Base-by-base conservation (phyloP, 139 green algal genomes). In the Tetradesmus obliquus region DNA sequence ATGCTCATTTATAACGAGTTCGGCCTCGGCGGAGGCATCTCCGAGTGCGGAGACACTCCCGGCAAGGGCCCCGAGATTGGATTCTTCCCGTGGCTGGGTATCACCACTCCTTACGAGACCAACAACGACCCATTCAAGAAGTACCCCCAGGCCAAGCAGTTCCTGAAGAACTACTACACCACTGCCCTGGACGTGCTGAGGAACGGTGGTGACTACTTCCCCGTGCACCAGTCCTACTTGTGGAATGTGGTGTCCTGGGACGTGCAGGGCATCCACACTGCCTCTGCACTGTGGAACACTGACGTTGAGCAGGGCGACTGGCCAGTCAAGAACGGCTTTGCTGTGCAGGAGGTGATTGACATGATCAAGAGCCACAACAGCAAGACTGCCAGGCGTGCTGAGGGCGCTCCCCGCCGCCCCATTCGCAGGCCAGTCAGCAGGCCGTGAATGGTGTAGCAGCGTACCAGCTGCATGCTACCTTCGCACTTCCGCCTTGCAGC, bases 1-100 rank as follows among this genome's bases (percentile, higher is more conserved):
- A 69, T 20, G 58, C 87, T 92, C 82, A 89, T 92, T 45, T 89
- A 69, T 66, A 92, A 92, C 62, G 89, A 92, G 89, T 92, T 92
- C 62, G 89, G 76, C 13, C 53, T 92, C 12, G 89, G 89, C 55
- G 89, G 89, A 12, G 89, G 89, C 45, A 8, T 92, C 51, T 82
- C 55, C 57, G 89, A 92, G 89, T 92, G 89, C 82, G 89, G 89
- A 17, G 62, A 92, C 54, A 57, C 22, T 3, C 89, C 89, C 72
- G 89, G 76, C 51, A 82, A 45, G n/a, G 79, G 79, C 79, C 53
- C 51, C 60, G 76, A 88, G 53, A 71, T 86, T 6, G 89, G 89
- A 5, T 55, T 87, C 9, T 92, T 92, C 89, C 62, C 79, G 9
- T 92, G 89, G 89, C 82, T 92, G 53, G 89, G 89, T 6, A 72